Conservation (phyloP, 192 early-diverging fungal species). For the Gryganskiella cystojenkinii region DNA sequence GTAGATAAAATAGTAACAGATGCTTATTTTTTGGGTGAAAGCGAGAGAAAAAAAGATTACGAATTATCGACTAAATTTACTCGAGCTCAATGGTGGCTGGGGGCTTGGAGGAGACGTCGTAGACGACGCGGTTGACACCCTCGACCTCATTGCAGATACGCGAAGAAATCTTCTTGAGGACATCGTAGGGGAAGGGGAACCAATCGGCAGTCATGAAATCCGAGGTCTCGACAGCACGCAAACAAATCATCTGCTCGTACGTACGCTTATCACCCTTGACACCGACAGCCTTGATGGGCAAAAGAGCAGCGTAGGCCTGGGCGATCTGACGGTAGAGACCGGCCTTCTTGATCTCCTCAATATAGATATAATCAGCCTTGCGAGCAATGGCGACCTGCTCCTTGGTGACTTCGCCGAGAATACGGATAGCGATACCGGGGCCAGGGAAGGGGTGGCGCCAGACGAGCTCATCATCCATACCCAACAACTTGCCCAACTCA, state of each 20-base stretch:
- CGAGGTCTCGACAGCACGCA: slow-evolving; percentile 95
- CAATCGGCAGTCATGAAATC: slow-evolving; percentile 99
- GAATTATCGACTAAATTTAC: slow-evolving; percentile 70
- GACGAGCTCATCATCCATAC: slow-evolving; percentile 92
- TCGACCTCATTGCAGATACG: slow-evolving; percentile 99
- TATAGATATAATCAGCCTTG: slow-evolving; percentile 96
- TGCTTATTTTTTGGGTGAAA: too few species aligned
- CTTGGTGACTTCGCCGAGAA: slow-evolving; percentile 95
- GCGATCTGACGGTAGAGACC: slow-evolving; percentile 97
- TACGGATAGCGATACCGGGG: slow-evolving; percentile 98
- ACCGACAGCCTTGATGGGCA: slow-evolving; percentile 96
- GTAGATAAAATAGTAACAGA: too few species aligned
- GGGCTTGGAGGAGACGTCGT: slow-evolving; percentile 97
- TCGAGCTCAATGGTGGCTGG: slow-evolving; percentile 99
- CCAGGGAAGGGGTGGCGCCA: slow-evolving; percentile 99
- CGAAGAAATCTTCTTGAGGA: slow-evolving; percentile 92
- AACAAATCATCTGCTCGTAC: slow-evolving; percentile 98
- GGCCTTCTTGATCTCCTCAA: slow-evolving; percentile 98
- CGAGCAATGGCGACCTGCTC: slow-evolving; percentile 96
- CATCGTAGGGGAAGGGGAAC: slow-evolving; percentile 89
- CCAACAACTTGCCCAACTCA: slow-evolving; percentile 90
- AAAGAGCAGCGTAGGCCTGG: slow-evolving; percentile 96
- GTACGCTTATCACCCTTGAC: slow-evolving; percentile 99
- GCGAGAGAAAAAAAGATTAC: neutral
- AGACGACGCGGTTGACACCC: slow-evolving; percentile 97